Conservation (phyloP, 73 alveolate genomes). For the Vitrella brassicaformis region DNA sequence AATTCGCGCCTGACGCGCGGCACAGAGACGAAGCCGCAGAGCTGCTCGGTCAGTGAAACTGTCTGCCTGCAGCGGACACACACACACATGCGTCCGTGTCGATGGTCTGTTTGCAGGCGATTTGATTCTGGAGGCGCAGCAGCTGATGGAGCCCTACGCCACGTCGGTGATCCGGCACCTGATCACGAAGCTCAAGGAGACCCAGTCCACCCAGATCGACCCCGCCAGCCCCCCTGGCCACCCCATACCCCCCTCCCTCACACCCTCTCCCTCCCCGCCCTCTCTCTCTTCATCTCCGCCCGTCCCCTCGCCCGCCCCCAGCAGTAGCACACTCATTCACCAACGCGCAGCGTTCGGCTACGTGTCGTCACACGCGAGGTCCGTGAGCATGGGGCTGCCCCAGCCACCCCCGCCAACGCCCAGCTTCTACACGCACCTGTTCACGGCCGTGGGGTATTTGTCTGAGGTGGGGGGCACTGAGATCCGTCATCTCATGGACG, state of each 20-base stretch:
- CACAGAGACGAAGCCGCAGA: background rate
- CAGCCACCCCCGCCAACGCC: background rate
- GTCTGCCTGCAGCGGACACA: background rate
- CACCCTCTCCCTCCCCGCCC: background rate
- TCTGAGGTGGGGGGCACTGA: background rate
- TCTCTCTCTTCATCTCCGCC: no score
- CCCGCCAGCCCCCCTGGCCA: no score
- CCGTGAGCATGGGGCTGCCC: no score
- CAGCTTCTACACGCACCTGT: background rate
- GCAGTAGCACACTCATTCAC: no score
- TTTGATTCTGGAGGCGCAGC: background rate
- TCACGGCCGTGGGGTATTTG: background rate
- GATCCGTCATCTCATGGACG: background rate
- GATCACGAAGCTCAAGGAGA: background rate
- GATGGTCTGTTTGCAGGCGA: no score
- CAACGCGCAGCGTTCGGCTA: background rate
- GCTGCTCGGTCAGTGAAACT: background rate
- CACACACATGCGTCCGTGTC: no score
- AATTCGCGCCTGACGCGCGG: background rate
- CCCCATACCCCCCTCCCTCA: background rate
- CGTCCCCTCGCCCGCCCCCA: background rate
- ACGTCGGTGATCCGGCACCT: background rate
- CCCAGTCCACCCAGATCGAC: background rate
- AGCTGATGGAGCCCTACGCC: background rate
- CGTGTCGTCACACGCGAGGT: background rate